Percentiles rank a stretch among this genome's conserved stretches.
phyloP scores from a whole-genome alignment of 331 rosid species.

The Malus hybrid region DNA sequence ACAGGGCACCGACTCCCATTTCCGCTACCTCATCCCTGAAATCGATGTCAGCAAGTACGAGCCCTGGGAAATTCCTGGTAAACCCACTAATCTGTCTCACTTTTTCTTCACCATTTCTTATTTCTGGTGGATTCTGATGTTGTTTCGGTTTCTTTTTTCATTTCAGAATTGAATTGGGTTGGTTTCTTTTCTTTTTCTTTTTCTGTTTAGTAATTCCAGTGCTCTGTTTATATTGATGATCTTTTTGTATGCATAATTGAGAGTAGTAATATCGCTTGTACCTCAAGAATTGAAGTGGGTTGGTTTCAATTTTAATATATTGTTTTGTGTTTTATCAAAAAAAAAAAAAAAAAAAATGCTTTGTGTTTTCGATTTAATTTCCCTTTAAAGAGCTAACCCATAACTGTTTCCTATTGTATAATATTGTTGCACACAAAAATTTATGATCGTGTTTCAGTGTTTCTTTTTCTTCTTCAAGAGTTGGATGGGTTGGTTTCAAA shows the following conservation, averaged over 20 bases:
- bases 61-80: too few species aligned
- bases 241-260: neutral
- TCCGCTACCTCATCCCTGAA: neutral
- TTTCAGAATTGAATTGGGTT: neutral
- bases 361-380: too few species aligned
- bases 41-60: constrained; percentile 27
- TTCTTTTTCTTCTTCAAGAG: too few species aligned
- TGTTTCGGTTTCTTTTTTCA: neutral
- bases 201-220: neutral
- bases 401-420: too few species aligned
- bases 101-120: neutral
- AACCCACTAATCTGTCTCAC: too few species aligned
- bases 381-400: too few species aligned
- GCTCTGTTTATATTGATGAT: too few species aligned
- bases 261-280: neutral
- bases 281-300: neutral
- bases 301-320: neutral
- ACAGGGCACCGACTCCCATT: neutral
- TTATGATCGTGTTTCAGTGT: too few species aligned
- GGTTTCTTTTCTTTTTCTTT: neutral
- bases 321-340: too few species aligned
- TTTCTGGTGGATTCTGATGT: neutral
- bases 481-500: too few species aligned
- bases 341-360: too few species aligned
- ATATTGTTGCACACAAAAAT: too few species aligned